phyloP scores from a whole-genome alignment of 2,329 filamentous ascomycete genomes.

The Stagonosporopsis cucurbitacearum region DNA sequence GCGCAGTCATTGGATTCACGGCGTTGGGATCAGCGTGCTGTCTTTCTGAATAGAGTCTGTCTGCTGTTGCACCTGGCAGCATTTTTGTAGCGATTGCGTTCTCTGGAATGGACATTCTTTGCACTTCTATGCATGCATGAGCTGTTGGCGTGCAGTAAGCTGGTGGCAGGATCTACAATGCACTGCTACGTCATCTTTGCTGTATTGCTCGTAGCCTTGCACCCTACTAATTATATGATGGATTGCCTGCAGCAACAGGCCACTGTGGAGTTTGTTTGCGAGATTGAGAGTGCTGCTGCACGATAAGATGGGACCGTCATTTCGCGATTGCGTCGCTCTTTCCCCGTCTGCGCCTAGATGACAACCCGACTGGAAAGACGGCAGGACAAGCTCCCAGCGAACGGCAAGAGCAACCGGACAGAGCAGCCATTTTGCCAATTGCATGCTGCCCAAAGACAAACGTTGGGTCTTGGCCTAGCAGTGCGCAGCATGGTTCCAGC shows the following conservation, averaged over 20 bases:
- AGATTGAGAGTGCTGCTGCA: slow-evolving; percentile 6
- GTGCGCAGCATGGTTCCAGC: slow-evolving; percentile 2
- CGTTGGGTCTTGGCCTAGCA: background rate
- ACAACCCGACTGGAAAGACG: slow-evolving; percentile 8
- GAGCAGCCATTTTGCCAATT: slow-evolving; percentile 1
- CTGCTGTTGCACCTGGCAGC: background rate
- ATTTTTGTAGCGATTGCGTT: slow-evolving; percentile 2
- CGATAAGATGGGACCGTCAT: slow-evolving; percentile 11
- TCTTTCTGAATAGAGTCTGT: background rate
- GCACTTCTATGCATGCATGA: background rate
- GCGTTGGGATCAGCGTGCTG: slow-evolving; percentile 2
- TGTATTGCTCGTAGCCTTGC: slow-evolving; percentile 3
- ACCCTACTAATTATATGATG: no score
- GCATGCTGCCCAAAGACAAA: slow-evolving; percentile 5
- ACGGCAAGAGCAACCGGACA: slow-evolving; percentile 10
- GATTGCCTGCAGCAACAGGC: background rate
- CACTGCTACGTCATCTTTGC: slow-evolving; percentile 8
- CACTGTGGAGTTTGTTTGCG: background rate
- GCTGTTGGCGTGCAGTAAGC: background rate
- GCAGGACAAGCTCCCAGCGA: slow-evolving; percentile 3
- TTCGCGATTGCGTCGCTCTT: slow-evolving; percentile 19
- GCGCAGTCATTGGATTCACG: background rate
- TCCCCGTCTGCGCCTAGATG: slow-evolving; percentile 13
- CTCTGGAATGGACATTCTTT: slow-evolving; percentile 5
- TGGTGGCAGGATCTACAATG: slow-evolving; percentile 1